A percentile compares a stretch with the other conserved stretches of the same genome.
Conservation (phyloP, 768 basidiomycete species). For the Trametes elegans region DNA sequence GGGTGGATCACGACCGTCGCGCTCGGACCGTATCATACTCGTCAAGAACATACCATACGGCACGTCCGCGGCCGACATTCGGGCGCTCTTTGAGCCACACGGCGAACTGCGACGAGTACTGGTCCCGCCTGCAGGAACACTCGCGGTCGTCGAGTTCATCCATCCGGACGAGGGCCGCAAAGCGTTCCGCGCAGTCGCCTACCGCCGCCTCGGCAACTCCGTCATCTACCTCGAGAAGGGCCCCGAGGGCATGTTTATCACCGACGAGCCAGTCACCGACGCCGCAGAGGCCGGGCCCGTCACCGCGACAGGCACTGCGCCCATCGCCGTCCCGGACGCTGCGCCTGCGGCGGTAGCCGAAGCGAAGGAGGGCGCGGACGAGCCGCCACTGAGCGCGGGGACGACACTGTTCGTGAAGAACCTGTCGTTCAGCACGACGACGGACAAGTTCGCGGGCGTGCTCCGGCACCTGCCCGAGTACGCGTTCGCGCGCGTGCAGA, state of each 20-base stretch:
- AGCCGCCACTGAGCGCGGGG: conserved; percentile 54
- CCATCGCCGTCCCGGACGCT: conserved; percentile 45
- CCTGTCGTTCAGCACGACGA: conserved; percentile 86
- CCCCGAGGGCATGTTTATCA: conserved; percentile 74
- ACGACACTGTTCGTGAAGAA: conserved; percentile 95
- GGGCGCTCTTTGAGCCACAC: conserved; percentile 73
- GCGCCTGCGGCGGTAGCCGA: conserved; percentile 28
- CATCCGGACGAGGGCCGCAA: conserved; percentile 64
- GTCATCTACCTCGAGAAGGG: conserved; percentile 93
- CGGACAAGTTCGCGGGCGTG: conserved; percentile 63
- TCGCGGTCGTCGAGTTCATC: conserved; percentile 89
- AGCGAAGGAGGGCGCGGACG: conserved; percentile 30
- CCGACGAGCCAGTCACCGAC: conserved; percentile 18
- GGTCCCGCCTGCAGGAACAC: conserved; percentile 89
- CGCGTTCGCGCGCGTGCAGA: conserved; percentile 86
- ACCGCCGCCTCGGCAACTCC: conserved; percentile 84
- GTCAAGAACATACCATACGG: conserved; percentile 98
- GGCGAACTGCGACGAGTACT: conserved; percentile 70
- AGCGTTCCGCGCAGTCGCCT: conserved; percentile 82
- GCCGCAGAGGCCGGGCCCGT: conserved; percentile 15
- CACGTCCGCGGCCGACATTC: conserved; percentile 72
- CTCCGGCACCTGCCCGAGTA: conserved; percentile 79
- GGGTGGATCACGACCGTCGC: conserved; percentile 31
- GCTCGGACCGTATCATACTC: conserved; percentile 81
- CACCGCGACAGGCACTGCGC: conserved; percentile 26